Evolutionary conservation across 2,329 filamentous ascomycete species (phyloP).

Genomic region (Orbilia blumenaviensis): DNA sequence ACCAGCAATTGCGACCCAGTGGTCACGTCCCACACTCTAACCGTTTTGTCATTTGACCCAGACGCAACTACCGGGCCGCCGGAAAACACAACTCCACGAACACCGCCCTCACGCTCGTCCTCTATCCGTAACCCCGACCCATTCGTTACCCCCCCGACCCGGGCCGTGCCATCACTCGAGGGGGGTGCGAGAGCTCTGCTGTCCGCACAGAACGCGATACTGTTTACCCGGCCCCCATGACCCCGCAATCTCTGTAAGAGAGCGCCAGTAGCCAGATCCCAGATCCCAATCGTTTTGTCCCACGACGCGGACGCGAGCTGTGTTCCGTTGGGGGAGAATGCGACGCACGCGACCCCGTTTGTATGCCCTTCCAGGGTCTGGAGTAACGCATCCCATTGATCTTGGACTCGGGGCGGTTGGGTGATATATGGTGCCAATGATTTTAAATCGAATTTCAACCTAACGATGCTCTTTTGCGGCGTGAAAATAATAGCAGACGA

Average conservation of each 20-base stretch:
- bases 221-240: neutral
- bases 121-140: too few species aligned
- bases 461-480: neutral
- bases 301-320: neutral
- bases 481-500: conserved; percentile 8
- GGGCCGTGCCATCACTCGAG: too few species aligned
- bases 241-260: neutral
- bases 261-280: neutral
- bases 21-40: conserved; percentile 67
- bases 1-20: neutral
- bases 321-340: neutral
- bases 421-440: neutral
- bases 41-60: conserved; percentile 73
- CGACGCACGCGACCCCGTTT: neutral
- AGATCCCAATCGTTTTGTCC: neutral
- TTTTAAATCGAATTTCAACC: neutral
- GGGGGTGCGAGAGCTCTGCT: neutral
- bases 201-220: neutral
- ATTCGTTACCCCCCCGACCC: too few species aligned
- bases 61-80: too few species aligned
- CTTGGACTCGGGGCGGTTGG: neutral
- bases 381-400: neutral
- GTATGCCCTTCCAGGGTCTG: neutral
- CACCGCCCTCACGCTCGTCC: too few species aligned
- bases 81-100: too few species aligned